Evolutionary conservation across 352 stramenopile species (phyloP).

Genomic region (Lagenidium giganteum): DNA sequence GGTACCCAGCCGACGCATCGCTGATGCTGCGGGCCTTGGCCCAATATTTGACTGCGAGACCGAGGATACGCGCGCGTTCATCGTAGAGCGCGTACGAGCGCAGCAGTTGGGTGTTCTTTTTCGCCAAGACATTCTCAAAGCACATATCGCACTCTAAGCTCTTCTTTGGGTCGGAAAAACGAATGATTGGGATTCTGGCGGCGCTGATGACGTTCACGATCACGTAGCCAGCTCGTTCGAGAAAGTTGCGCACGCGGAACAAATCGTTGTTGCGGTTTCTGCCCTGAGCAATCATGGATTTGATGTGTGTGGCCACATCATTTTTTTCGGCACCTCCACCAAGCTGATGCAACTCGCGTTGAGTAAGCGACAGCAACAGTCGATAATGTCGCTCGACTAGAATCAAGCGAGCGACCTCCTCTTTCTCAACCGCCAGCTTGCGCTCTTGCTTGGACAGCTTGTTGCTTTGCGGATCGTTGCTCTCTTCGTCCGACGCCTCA

Average conservation of each 20-base stretch:
- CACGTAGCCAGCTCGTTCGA: conserved; percentile 48
- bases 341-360: no score
- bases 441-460: no score
- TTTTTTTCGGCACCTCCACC: conserved; percentile 4
- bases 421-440: no score
- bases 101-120: conserved; percentile 75
- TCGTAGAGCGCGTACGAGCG: conserved; percentile 76
- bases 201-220: conserved; percentile 60
- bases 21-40: conserved; percentile 96
- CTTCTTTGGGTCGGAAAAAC: conserved; percentile 52
- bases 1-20: conserved; percentile 92
- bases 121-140: conserved; percentile 80
- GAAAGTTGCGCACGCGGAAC: conserved; percentile 34
- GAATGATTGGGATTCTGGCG: conserved; percentile 79
- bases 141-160: conserved; percentile 76
- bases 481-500: no score
- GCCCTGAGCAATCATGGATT: conserved; percentile 31
- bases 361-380: no score
- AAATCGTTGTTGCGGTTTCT: conserved; percentile 38
- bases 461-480: no score
- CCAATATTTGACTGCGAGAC: conserved; percentile 97
- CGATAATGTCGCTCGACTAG: no score
- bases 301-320: conserved; percentile 18
- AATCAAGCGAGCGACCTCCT: no score
- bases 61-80: conserved; percentile 78